Evolutionary conservation across 495 filamentous ascomycete genomes (phyloP), one percentile per base, ranked within the genome.

Genomic region (Neurospora sp.): DNA sequence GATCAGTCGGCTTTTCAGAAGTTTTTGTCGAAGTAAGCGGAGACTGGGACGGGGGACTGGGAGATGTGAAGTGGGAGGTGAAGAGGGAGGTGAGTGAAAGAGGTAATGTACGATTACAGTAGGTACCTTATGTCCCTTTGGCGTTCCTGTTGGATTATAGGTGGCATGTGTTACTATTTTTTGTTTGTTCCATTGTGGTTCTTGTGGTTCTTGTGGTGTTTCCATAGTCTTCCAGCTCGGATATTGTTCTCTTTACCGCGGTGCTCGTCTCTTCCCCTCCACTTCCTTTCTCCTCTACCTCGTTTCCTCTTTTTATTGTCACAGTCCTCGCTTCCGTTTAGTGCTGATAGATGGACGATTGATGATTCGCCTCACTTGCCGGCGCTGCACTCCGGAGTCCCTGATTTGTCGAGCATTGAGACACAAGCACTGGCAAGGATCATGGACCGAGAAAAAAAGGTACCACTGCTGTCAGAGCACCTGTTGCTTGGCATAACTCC

Each of bases 1-100:
- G 94, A 98, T 68, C 93, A 98, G 72, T 90, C 92, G 76, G 92
- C 94, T 1, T 98, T 99, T 80, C 96, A 99, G 80, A 90, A 86
- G 71, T 99, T 99, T 79, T 78, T 99, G 78, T 75, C 86, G 3
- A 88, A 87, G 75, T n/a, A n/a, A n/a, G n/a, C n/a, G n/a, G n/a
- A n/a, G n/a, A n/a, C n/a, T n/a, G n/a, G n/a, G n/a, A n/a, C n/a
- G n/a, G n/a, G n/a, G n/a, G n/a, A n/a, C n/a, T n/a, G n/a, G n/a
- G n/a, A 22, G 22, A 22, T 0, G 22, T 27, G 22, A 27, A 12
- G 9, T 5, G 48, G 0, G 22, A 48, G n/a, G 45, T 53, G 45
- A 5, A 12, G 20, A 10, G 48, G 0, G 22, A 16, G 4, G 40
- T 8, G 12, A 16, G 12, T 44, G n/a, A 5, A 5, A 48, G 44